Base-by-base conservation (phyloP, 192 early-diverging fungal species). In the Obelidium mucronatum region DNA sequence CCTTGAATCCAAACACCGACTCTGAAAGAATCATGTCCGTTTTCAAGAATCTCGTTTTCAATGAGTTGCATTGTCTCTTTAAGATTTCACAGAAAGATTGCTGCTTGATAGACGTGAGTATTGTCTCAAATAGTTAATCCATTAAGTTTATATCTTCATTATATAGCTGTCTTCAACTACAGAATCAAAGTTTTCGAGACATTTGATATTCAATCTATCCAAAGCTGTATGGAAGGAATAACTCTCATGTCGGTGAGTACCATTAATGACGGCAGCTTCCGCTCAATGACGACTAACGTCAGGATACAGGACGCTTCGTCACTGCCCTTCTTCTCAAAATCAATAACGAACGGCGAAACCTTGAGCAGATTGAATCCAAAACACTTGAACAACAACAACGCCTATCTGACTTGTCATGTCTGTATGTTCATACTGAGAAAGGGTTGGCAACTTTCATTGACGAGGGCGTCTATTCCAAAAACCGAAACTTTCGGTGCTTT, bases 401-500 rank as follows among this genome's bases (percentile, higher is more conserved):
- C 31, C 26, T 65, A 3, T 15, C 30, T 36, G 33, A 53, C 31
- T 24, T 58, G 1, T 58, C 71, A 34, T 63, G 6, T 73, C 39
- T 61, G 22, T 40, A 30, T 24, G 37, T 55, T 26, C 17, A 73
- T 33, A 55, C 58, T 22, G 36, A 40, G 15, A 5, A 62, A 24
- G 31, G 24, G 11, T 22, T 56, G 55, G 37, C 17, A 2, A 3
- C 68, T 15, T 79, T 79, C 51, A 62, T 78, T 11, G 76, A 80
- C 62, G 30, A 36, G 3, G 67, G 80, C 35, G 80, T 81, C 3
- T 81, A 81, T 39, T 71, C 78, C n/a, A 40, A 59, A 6, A 81
- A 81, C 55, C 67, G 80, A 44, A 81, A 81, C 67, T 81, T 81
- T 52, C 73, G 80, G 24, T 11, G 80, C 17, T 5, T 35, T 2